These are phyloP conservation scores for Beauveria asiatica DNA, from an alignment of 2,329 filamentous ascomycete genomes.

Conservation along the genomic window DNA sequence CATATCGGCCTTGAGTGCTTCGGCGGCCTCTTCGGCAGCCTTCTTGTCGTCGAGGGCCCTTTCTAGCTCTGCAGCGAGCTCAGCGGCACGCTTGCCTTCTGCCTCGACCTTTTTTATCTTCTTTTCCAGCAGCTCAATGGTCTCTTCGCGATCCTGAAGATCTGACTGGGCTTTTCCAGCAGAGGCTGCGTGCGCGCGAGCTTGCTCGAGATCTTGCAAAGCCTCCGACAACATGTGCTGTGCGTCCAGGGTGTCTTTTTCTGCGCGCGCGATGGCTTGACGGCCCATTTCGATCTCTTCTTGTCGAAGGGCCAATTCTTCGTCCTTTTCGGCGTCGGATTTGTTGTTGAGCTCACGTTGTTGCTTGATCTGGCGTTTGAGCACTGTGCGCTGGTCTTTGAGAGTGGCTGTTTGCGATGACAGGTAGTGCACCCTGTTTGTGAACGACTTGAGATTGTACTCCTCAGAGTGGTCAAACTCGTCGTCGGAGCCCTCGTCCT, in stretches of 20 bases:
- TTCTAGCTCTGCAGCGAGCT: constrained; percentile 22
- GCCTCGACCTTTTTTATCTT: constrained; percentile 27
- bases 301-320: constrained; percentile 50
- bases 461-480: constrained; percentile 47
- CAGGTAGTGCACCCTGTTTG: constrained; percentile 68
- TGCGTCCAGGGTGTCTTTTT: constrained; percentile 28
- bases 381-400: constrained; percentile 79
- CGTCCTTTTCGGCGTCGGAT: constrained; percentile 64
- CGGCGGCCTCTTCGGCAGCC: constrained; percentile 13
- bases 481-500: constrained; percentile 47
- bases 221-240: constrained; percentile 42
- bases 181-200: constrained; percentile 19
- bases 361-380: constrained; percentile 89
- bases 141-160: constrained; percentile 35
- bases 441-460: constrained; percentile 70
- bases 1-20: constrained; percentile 14
- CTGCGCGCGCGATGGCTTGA: constrained; percentile 26
- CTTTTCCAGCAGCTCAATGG: constrained; percentile 35
- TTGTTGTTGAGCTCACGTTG: constrained; percentile 88
- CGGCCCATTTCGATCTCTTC: constrained; percentile 44
- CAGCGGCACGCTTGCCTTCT: constrained; percentile 21
- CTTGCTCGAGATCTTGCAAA: constrained; percentile 38
- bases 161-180: constrained; percentile 20
- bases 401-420: constrained; percentile 68
- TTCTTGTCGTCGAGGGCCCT: constrained; percentile 17